Percentiles rank a stretch among this genome's conserved stretches.
These are phyloP conservation scores for Trypanosoma vivax DNA, from an alignment of 208 protist genomes.

Conservation along the genomic window DNA sequence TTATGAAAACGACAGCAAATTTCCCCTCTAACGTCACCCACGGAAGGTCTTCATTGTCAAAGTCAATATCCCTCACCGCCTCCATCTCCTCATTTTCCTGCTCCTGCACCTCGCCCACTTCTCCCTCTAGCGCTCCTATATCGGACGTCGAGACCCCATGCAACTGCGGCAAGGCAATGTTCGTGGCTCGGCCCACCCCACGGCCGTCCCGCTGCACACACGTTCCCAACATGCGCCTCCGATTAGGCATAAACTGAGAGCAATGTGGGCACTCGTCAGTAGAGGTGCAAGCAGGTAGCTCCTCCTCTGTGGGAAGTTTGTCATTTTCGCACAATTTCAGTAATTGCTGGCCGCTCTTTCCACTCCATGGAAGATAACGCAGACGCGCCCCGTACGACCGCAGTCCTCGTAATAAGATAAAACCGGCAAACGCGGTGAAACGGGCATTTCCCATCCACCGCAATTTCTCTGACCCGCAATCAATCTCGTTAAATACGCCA, in stretches of 20 bases:
- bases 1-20: conserved; percentile 58
- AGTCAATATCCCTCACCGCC: conserved; percentile 39
- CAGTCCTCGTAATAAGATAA: conserved; percentile 50
- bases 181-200: too few relatives aligned
- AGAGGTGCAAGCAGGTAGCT: conserved; percentile 64
- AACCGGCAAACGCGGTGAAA: conserved; percentile 69
- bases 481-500: conserved; percentile 76
- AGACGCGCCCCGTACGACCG: conserved; percentile 40
- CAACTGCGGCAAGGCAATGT: too few relatives aligned
- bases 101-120: too few relatives aligned
- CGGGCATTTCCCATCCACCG: conserved; percentile 83
- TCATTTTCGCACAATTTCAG: conserved; percentile 49
- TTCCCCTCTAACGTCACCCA: conserved; percentile 75
- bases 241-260: conserved; percentile 28
- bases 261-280: conserved; percentile 60
- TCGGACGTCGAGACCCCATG: too few relatives aligned
- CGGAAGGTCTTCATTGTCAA: conserved; percentile 39
- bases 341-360: conserved; percentile 17
- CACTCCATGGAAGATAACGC: conserved; percentile 75
- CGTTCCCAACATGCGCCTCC: too few relatives aligned
- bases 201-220: too few relatives aligned
- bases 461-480: conserved; percentile 75
- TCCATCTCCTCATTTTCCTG: too few relatives aligned
- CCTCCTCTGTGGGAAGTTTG: conserved; percentile 26
- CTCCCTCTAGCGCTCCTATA: too few relatives aligned